Conservation (phyloP, 108 stramenopile genomes). For the Cyclotella choctawhatcheeana region DNA sequence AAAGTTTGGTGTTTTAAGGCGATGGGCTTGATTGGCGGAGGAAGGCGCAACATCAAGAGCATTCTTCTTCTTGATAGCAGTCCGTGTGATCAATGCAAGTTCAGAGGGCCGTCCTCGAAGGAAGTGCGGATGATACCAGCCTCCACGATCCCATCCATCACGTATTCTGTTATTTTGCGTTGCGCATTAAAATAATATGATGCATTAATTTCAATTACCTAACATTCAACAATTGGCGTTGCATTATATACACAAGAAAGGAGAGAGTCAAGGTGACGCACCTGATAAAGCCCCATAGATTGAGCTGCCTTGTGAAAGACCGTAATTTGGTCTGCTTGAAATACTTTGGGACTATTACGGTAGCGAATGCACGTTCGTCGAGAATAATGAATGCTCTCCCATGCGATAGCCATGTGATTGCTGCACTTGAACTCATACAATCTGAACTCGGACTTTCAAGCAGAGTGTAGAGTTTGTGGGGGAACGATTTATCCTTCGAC, state of each 20-base stretch:
- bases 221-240: too few relatives aligned
- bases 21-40: background rate
- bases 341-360: background rate
- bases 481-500: too few relatives aligned
- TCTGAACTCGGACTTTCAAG: background rate
- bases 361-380: background rate
- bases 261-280: background rate
- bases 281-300: background rate
- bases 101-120: background rate
- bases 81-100: background rate
- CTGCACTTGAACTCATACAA: background rate
- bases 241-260: too few relatives aligned
- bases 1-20: background rate
- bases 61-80: background rate
- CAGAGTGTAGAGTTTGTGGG: background rate
- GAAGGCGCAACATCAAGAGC: too few relatives aligned
- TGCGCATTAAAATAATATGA: background rate
- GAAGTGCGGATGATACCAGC: background rate
- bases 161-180: background rate
- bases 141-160: background rate
- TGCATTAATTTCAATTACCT: background rate
- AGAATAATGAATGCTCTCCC: background rate
- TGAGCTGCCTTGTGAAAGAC: background rate
- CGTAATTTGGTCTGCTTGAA: background rate
- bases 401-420: background rate